A percentile compares a stretch with the other conserved stretches of the same genome.
Evolutionary conservation across 345 rosid genomes (phyloP).

Genomic region (Salix caprea): DNA sequence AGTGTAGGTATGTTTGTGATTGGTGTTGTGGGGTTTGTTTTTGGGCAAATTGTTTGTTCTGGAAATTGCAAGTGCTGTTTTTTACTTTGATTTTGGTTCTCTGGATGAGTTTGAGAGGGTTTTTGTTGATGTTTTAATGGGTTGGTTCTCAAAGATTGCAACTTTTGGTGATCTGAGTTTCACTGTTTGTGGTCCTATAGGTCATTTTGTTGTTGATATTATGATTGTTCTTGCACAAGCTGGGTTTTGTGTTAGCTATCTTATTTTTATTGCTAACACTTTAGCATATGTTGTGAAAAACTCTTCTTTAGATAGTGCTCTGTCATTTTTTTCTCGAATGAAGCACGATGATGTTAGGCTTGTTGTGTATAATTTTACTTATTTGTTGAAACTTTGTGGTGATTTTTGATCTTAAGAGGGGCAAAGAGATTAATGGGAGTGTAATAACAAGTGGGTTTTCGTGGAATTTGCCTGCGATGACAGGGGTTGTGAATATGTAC

Average conservation of each 20-base stretch:
- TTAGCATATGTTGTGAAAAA: constrained; percentile 36
- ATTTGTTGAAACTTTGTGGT: no score
- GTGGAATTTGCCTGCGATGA: constrained; percentile 37
- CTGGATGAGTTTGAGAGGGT: constrained; percentile 52
- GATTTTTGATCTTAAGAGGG: no score
- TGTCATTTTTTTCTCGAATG: no score
- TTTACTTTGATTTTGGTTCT: constrained; percentile 60
- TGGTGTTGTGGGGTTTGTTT: constrained; percentile 55
- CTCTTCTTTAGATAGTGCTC: no score
- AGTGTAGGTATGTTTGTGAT: neutral
- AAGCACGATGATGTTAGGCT: no score
- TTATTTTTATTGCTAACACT: constrained; percentile 56
- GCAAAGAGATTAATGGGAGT: no score
- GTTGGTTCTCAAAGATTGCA: constrained; percentile 39
- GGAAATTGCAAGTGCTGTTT: constrained; percentile 36
- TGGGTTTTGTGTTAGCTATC: constrained; percentile 64
- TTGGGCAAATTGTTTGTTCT: constrained; percentile 49
- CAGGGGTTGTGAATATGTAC: constrained; percentile 67
- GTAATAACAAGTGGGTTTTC: no score
- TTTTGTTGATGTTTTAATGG: constrained; percentile 22
- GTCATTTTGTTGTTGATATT: constrained; percentile 49
- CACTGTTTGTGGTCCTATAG: constrained; percentile 46
- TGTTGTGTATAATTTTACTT: no score
- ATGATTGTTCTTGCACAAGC: constrained; percentile 68
- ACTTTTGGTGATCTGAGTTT: constrained; percentile 68